These are phyloP conservation scores for Conringia planisiliqua DNA, from an alignment of 345 rosid genomes.

Conservation along the genomic window DNA sequence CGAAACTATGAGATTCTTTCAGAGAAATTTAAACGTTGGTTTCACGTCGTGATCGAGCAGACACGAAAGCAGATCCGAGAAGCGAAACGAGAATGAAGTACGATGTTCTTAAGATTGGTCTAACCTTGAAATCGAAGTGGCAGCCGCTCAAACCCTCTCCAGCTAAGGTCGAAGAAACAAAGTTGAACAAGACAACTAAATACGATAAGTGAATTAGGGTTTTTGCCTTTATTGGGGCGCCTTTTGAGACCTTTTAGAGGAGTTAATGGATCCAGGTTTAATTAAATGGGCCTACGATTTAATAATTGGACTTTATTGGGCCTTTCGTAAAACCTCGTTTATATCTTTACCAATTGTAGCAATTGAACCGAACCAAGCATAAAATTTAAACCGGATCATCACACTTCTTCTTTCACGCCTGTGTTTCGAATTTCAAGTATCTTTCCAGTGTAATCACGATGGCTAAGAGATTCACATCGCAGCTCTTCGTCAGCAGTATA, in stretches of 20 bases:
- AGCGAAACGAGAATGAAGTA: not conserved
- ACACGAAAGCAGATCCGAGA: not conserved
- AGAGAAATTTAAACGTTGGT: no score
- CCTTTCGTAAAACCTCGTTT: not conserved
- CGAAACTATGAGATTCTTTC: not conserved
- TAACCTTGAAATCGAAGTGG: conserved; percentile 19
- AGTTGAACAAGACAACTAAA: conserved; percentile 15
- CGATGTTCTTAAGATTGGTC: not conserved
- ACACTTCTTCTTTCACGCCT: not conserved
- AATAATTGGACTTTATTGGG: not conserved
- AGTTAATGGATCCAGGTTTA: not conserved
- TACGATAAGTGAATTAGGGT: conserved; percentile 12
- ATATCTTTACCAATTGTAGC: no score
- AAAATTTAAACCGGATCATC: not conserved
- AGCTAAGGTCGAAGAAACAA: not conserved
- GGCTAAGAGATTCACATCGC: conserved; percentile 40
- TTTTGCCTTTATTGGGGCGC: conserved; percentile 9
- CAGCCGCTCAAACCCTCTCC: conserved; percentile 19
- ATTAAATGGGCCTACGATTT: not conserved
- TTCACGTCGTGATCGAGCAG: not conserved
- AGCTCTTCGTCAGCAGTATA: conserved; percentile 61
- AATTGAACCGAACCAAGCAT: not conserved
- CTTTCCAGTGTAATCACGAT: not conserved
- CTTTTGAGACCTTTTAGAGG: not conserved
- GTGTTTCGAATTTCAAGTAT: not conserved